phyloP scores from a whole-genome alignment of 148 eudicot genomes.

The Rhododendron ovatum region DNA sequence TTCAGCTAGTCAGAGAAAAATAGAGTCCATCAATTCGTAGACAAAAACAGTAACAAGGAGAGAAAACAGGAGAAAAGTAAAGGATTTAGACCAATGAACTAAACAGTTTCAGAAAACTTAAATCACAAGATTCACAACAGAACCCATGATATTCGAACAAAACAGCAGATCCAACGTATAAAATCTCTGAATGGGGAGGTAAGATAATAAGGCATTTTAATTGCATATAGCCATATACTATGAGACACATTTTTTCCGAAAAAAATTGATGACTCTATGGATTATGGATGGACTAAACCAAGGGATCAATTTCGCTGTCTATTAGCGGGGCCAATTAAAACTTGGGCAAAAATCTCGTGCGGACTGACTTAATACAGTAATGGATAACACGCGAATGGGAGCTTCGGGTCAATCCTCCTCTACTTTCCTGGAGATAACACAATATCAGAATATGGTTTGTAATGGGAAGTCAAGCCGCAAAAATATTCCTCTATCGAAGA shows the following conservation, averaged over 20 bases:
- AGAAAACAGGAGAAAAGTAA: neutral
- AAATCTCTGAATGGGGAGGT: neutral
- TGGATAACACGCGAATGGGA: neutral
- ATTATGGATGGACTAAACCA: too few relatives aligned
- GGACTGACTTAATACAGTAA: too few relatives aligned
- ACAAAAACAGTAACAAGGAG: neutral
- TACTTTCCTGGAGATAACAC: neutral
- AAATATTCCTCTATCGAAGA: neutral
- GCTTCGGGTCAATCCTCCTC: neutral
- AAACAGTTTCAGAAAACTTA: neutral
- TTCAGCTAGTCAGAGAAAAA: conserved; percentile 18
- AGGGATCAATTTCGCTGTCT: too few relatives aligned
- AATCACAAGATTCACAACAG: neutral
- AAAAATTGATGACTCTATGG: too few relatives aligned
- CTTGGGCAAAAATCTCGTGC: too few relatives aligned
- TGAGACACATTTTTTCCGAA: too few relatives aligned
- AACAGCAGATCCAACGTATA: neutral
- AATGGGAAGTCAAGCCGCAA: neutral
- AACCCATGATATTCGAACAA: neutral
- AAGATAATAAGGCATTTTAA: too few relatives aligned
- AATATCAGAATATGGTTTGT: neutral
- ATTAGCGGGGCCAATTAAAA: too few relatives aligned
- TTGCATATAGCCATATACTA: too few relatives aligned
- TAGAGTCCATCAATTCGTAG: neutral
- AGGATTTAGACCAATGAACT: neutral